phyloP scores from a whole-genome alignment of 2,329 filamentous ascomycete genomes.

The Chaetomiaceae sp. region DNA sequence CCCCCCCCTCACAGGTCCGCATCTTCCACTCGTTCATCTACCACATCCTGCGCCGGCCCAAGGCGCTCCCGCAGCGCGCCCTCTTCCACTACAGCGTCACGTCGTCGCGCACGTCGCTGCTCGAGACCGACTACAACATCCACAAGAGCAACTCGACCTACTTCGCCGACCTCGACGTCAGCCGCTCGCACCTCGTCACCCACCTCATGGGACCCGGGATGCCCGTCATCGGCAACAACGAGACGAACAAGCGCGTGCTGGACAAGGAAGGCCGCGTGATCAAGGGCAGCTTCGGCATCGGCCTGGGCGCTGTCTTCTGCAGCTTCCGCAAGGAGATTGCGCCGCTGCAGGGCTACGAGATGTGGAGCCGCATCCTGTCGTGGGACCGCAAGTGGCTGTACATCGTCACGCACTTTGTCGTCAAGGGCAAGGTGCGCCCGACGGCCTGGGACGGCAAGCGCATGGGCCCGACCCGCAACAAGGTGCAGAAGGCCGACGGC shows the following conservation, averaged over 20 bases:
- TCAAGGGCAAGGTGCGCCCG: constrained; percentile 53
- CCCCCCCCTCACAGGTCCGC: constrained; percentile 27
- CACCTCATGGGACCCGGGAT: constrained; percentile 60
- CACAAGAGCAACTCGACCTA: constrained; percentile 59
- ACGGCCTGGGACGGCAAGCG: constrained; percentile 47
- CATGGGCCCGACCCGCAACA: constrained; percentile 30
- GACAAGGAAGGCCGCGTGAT: constrained; percentile 47
- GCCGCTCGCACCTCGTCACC: constrained; percentile 74
- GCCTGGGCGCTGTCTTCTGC: constrained; percentile 68
- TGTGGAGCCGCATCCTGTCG: constrained; percentile 63
- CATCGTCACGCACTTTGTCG: constrained; percentile 68
- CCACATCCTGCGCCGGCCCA: constrained; percentile 26
- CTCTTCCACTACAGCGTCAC: constrained; percentile 36
- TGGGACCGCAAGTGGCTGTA: constrained; percentile 85
- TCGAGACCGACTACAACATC: constrained; percentile 38
- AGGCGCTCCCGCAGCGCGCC: constrained; percentile 27
- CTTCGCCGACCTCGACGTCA: constrained; percentile 79
- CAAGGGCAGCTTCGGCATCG: constrained; percentile 53
- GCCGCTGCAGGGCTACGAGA: constrained; percentile 64
- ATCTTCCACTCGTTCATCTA: constrained; percentile 34
- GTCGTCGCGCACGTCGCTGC: constrained; percentile 28
- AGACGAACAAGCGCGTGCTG: constrained; percentile 44
- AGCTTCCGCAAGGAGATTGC: constrained; percentile 70
- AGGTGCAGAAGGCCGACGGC: constrained; percentile 10
- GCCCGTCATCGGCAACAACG: constrained; percentile 46